Conservation (phyloP, 164 flowering plant species). For the Aristolochia californica region DNA sequence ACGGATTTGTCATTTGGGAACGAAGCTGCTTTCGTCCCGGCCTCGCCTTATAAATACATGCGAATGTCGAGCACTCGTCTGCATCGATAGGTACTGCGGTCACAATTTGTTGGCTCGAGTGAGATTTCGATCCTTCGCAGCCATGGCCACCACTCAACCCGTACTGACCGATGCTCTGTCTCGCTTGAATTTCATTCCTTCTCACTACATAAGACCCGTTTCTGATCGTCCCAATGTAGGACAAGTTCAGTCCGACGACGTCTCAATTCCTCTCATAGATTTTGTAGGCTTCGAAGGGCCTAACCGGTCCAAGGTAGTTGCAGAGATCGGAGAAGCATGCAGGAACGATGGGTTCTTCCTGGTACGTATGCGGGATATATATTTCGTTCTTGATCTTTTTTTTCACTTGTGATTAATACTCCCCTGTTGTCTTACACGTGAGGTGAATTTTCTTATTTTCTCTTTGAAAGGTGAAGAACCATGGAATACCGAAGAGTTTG, state of each 20-base stretch:
- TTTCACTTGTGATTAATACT: neutral
- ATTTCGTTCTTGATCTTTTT: neutral
- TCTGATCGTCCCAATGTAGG: conserved; percentile 41
- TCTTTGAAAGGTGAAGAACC: conserved; percentile 64
- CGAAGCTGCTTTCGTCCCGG: too few relatives aligned
- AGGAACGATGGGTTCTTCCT: conserved; percentile 44
- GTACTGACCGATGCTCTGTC: conserved; percentile 26
- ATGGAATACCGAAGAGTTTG: conserved; percentile 36
- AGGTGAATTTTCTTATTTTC: neutral
- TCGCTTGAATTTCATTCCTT: conserved; percentile 16
- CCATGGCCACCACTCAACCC: neutral
- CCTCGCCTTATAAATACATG: too few relatives aligned
- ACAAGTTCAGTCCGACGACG: conserved; percentile 12
- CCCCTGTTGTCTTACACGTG: neutral
- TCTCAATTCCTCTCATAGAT: conserved; percentile 38
- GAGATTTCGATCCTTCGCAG: conserved; percentile 39
- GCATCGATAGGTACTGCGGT: too few relatives aligned
- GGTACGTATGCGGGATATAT: neutral
- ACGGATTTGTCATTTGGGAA: too few relatives aligned
- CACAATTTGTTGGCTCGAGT: too few relatives aligned
- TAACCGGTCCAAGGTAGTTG: conserved; percentile 18
- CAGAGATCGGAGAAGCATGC: conserved; percentile 37
- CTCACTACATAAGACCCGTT: conserved; percentile 34
- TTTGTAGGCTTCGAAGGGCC: conserved; percentile 27
- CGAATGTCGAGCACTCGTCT: too few relatives aligned